Conservation (phyloP, 1,139 yeast species). For the Yamadazyma dendronema region DNA sequence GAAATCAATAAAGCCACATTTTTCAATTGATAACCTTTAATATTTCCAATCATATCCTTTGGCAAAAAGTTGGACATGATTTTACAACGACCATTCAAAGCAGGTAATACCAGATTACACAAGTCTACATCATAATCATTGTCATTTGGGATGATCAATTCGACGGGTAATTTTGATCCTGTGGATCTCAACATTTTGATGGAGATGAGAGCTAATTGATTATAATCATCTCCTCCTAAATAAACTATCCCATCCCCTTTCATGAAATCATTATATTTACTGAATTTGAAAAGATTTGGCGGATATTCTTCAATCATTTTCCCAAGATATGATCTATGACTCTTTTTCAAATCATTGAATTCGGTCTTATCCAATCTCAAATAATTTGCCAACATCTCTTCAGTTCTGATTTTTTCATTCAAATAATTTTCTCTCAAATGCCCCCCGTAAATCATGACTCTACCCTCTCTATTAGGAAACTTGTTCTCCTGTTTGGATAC, state of each 20-base stretch:
- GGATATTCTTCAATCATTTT: conserved; percentile 25
- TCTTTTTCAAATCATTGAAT: conserved; percentile 17
- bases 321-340: conserved; percentile 22
- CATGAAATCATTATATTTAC: conserved; percentile 27
- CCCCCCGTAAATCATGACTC: conserved; percentile 33
- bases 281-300: conserved; percentile 18
- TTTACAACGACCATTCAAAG: conserved; percentile 31
- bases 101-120: conserved; percentile 29
- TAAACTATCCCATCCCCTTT: conserved; percentile 59
- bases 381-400: conserved; percentile 22
- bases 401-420: conserved; percentile 29
- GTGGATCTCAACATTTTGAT: conserved; percentile 51
- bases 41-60: conserved; percentile 15
- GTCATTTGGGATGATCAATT: conserved; percentile 39
- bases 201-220: conserved; percentile 55
- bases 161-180: conserved; percentile 59
- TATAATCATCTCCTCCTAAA: conserved; percentile 61
- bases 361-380: conserved; percentile 23
- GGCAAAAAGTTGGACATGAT: conserved; percentile 34
- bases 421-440: conserved; percentile 33
- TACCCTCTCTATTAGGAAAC: conserved; percentile 24
- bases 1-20: conserved; percentile 34
- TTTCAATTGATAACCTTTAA: conserved; percentile 32
- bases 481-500: conserved; percentile 19
- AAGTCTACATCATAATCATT: conserved; percentile 31